Percentiles rank a stretch among this genome's conserved stretches.
Conservation (phyloP, 441 rosid species). For the Bocquillonia castaneifolia region DNA sequence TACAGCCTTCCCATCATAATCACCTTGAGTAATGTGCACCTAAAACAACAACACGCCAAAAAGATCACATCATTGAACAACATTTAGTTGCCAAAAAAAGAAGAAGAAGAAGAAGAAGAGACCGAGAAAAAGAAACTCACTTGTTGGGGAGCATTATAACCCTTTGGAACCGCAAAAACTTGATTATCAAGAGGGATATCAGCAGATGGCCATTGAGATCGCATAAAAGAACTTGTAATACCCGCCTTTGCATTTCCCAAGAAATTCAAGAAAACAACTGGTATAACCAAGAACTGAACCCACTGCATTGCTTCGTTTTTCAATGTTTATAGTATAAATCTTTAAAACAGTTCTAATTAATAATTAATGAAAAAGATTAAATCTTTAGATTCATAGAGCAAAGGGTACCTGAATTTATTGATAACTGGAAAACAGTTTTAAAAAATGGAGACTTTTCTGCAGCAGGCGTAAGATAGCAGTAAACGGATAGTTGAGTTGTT, state of each 20-base stretch:
- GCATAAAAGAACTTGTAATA: slow-evolving; percentile 32
- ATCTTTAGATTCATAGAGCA: not conserved
- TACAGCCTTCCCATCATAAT: slow-evolving; percentile 79
- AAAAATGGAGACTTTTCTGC: not conserved
- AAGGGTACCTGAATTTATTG: not conserved
- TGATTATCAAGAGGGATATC: slow-evolving; percentile 41
- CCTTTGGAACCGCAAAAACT: slow-evolving; percentile 43
- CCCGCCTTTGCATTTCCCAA: slow-evolving; percentile 26
- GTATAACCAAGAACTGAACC: slow-evolving; percentile 13
- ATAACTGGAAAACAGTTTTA: not conserved
- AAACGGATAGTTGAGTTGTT: not conserved
- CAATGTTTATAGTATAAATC: not conserved
- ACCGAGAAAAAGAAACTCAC: too few relatives aligned
- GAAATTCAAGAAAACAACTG: slow-evolving; percentile 1
- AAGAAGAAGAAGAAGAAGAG: not conserved
- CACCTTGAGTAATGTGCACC: slow-evolving; percentile 91
- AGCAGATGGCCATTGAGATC: slow-evolving; percentile 41
- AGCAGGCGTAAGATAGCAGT: slow-evolving; percentile 13
- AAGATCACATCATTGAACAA: not conserved
- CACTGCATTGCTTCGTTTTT: not conserved
- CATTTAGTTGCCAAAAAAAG: not conserved
- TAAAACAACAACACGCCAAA: slow-evolving; percentile 17
- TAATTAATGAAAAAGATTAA: not conserved
- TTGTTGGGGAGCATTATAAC: slow-evolving; percentile 46
- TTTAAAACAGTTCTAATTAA: not conserved